A percentile compares a stretch with the other conserved stretches of the same genome.
Conservation (phyloP, 2,329 filamentous ascomycete genomes). For the Phaeosphaeriaceae sp. region DNA sequence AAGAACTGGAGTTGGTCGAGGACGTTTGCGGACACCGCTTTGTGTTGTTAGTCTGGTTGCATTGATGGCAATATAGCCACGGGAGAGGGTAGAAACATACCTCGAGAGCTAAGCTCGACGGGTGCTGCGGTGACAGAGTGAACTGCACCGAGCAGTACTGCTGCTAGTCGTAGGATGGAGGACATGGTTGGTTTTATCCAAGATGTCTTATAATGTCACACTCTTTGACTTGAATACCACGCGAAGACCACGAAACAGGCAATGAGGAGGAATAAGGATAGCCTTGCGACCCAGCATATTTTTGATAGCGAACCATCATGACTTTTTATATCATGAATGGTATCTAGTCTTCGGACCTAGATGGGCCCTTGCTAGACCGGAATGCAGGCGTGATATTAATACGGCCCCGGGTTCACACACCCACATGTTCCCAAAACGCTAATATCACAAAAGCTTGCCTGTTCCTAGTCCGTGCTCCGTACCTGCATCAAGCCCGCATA, state of each 20-base stretch:
- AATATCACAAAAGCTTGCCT: slow-evolving; percentile 1
- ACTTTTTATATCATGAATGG: background rate
- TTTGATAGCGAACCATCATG: background rate
- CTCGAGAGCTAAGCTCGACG: slow-evolving; percentile 35
- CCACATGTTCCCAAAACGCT: background rate
- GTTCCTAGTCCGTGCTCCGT: slow-evolving; percentile 1
- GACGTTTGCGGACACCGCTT: slow-evolving; percentile 49
- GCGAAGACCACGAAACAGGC: background rate
- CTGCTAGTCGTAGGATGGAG: slow-evolving; percentile 23
- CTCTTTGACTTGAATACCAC: background rate
- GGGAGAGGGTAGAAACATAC: slow-evolving; percentile 15
- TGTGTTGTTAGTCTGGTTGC: slow-evolving; percentile 1
- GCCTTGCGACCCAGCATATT: background rate
- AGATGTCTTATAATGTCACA: slow-evolving; percentile 1
- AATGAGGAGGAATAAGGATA: slow-evolving; percentile 1
- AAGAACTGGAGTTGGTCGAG: slow-evolving; percentile 54
- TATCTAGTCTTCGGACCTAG: too few species aligned
- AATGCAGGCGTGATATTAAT: background rate
- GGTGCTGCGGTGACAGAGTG: slow-evolving; percentile 33
- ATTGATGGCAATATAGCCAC: background rate
- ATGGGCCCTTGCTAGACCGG: background rate
- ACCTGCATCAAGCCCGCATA: background rate
- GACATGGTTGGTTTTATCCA: slow-evolving; percentile 20
- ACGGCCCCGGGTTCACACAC: slow-evolving; percentile 4
- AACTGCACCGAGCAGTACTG: slow-evolving; percentile 27